phyloP scores from a whole-genome alignment of 2,329 filamentous ascomycete genomes.

The Atkinsonella hypoxylon region DNA sequence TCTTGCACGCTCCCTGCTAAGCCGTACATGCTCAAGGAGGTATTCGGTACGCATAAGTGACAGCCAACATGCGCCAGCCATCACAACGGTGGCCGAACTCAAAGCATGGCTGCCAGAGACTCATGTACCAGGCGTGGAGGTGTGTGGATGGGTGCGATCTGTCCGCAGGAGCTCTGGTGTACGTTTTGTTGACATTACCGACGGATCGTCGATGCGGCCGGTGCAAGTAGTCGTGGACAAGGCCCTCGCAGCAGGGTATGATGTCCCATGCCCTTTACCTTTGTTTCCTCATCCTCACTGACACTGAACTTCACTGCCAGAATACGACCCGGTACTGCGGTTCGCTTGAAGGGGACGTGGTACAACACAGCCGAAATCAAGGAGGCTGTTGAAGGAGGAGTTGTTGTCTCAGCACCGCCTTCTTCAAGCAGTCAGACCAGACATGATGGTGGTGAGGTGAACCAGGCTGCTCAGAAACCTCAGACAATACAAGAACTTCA shows the following conservation, averaged over 20 bases:
- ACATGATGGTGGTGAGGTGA: not conserved
- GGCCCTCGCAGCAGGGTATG: constrained; percentile 60
- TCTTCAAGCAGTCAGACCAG: constrained; percentile 1
- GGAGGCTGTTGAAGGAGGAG: not conserved
- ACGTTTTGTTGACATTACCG: constrained; percentile 73
- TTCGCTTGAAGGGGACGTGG: constrained; percentile 70
- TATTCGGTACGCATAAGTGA: constrained; percentile 23
- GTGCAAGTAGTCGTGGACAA: constrained; percentile 73
- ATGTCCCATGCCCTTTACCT: constrained; percentile 15
- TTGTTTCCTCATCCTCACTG: not conserved
- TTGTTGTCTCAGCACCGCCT: constrained; percentile 4
- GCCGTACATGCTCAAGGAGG: constrained; percentile 9
- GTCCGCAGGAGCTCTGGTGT: constrained; percentile 76
- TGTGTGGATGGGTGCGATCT: constrained; percentile 74
- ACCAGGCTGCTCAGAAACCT: not conserved
- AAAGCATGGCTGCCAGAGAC: constrained; percentile 38
- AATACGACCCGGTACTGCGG: constrained; percentile 68
- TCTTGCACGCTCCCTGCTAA: not conserved
- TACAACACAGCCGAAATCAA: constrained; percentile 17
- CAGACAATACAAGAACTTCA: constrained; percentile 52
- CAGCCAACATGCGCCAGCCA: constrained; percentile 16
- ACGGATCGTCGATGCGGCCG: constrained; percentile 70
- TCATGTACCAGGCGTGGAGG: constrained; percentile 36
- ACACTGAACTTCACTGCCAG: constrained; percentile 30
- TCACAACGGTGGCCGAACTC: constrained; percentile 41